A percentile compares a stretch with the other conserved stretches of the same genome.
Evolutionary conservation across 1,139 yeast genomes (phyloP).

Genomic region (Fermentozyma sake): DNA sequence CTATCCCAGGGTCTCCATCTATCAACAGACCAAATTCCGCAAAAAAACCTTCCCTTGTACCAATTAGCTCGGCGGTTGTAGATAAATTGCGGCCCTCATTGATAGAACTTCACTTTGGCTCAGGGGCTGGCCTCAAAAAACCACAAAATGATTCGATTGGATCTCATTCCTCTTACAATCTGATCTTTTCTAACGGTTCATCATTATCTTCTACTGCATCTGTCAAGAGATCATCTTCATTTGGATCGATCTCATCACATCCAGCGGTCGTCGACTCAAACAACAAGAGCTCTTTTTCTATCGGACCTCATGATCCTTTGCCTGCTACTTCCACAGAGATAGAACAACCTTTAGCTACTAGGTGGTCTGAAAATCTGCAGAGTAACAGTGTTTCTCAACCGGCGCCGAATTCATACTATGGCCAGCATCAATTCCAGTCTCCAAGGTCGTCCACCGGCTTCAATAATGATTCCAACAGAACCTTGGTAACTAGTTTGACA

Average conservation of each 20-base stretch:
- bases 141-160: constrained; percentile 21
- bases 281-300: constrained; percentile 17
- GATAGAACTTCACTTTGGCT: constrained; percentile 31
- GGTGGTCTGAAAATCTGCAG: too few relatives aligned
- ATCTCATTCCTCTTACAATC: constrained; percentile 28
- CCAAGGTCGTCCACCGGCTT: too few relatives aligned
- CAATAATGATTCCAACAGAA: too few relatives aligned
- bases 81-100: constrained; percentile 41
- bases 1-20: constrained; percentile 6
- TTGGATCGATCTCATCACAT: constrained; percentile 17
- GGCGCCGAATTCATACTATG: too few relatives aligned
- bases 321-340: too few relatives aligned
- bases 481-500: too few relatives aligned
- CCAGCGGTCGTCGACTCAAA: constrained; percentile 10
- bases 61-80: constrained; percentile 16
- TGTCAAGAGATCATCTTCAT: constrained; percentile 20
- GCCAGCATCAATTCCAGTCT: too few relatives aligned
- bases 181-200: constrained; percentile 31
- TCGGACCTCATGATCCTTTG: constrained; percentile 29
- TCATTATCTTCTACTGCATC: constrained; percentile 26
- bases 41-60: constrained; percentile 18
- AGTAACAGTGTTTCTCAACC: constrained; percentile 3
- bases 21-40: constrained; percentile 1
- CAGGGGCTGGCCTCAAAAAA: constrained; percentile 5
- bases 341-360: too few relatives aligned